Percentiles rank a stretch among this genome's conserved stretches.
Conservation (phyloP, 2,329 filamentous ascomycete genomes). For the Diaporthe destruens region DNA sequence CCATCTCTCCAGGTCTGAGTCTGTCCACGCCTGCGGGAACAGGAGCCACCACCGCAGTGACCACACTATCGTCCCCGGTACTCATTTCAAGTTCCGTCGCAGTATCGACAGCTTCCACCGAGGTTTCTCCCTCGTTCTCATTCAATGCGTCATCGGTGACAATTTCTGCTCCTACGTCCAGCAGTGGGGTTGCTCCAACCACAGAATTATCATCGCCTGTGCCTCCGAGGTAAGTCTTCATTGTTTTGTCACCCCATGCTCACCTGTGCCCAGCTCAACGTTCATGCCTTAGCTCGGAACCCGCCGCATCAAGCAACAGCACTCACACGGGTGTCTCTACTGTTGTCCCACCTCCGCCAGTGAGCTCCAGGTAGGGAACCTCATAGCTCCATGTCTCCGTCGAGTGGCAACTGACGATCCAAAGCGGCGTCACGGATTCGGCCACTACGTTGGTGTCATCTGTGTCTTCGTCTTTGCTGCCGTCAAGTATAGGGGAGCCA, state of each 20-base stretch:
- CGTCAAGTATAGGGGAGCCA: conserved; percentile 5
- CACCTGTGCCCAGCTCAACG: background rate
- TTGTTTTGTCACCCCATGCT: background rate
- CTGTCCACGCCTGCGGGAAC: background rate
- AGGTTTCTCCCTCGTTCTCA: background rate
- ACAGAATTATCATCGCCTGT: background rate
- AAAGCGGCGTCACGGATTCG: conserved; percentile 3
- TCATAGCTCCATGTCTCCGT: background rate
- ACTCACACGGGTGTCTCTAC: background rate
- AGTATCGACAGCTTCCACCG: conserved; percentile 19
- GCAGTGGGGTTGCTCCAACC: conserved; percentile 3
- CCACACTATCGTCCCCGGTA: conserved; percentile 13
- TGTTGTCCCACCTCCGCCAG: background rate
- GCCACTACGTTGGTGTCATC: background rate
- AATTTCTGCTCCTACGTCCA: conserved; percentile 12
- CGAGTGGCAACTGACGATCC: background rate
- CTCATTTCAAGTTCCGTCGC: conserved; percentile 26
- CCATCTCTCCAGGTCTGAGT: conserved; percentile 15
- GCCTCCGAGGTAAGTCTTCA: conserved; percentile 19
- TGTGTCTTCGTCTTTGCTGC: background rate
- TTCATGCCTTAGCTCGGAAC: background rate
- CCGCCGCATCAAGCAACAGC: conserved; percentile 15
- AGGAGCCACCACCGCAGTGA: conserved; percentile 4
- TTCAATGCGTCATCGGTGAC: conserved; percentile 15
- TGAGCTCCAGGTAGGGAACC: conserved; percentile 12